Evolutionary conservation across 2,329 filamentous ascomycete species (phyloP).

Genomic region (Teratosphaeria epicoccoides): DNA sequence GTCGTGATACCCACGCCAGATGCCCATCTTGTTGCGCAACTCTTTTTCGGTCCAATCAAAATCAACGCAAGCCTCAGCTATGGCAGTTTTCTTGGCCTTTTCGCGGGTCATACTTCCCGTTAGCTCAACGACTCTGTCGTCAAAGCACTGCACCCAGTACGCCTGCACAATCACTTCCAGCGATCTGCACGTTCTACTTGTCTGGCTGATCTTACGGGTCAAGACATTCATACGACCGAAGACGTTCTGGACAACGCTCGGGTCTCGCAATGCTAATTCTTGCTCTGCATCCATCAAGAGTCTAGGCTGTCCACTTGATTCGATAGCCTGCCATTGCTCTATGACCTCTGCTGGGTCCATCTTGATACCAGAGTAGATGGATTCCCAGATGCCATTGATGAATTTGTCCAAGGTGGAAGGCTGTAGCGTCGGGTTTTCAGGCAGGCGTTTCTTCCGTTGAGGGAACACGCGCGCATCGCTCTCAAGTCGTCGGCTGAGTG

Average conservation of each 20-base stretch:
- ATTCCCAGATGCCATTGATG: constrained; percentile 41
- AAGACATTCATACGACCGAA: constrained; percentile 36
- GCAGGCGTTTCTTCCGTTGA: constrained; percentile 20
- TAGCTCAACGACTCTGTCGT: constrained; percentile 37
- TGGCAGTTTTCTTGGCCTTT: constrained; percentile 42
- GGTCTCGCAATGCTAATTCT: constrained; percentile 11
- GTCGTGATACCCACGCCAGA: constrained; percentile 50
- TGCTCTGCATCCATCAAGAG: constrained; percentile 15
- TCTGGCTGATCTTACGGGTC: constrained; percentile 36
- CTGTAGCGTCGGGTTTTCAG: constrained; percentile 33
- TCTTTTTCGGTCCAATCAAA: constrained; percentile 50
- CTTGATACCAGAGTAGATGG: constrained; percentile 34
- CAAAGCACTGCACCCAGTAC: constrained; percentile 46
- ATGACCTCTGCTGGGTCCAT: constrained; percentile 30
- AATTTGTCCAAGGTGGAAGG: constrained; percentile 40
- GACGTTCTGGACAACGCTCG: constrained; percentile 14
- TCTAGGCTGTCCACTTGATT: constrained; percentile 19
- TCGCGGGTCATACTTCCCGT: constrained; percentile 21
- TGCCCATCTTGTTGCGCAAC: constrained; percentile 41
- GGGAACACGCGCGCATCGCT: constrained; percentile 11
- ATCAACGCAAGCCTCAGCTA: constrained; percentile 44
- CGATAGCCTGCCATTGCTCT: constrained; percentile 25
- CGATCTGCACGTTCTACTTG: constrained; percentile 45
- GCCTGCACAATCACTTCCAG: constrained; percentile 50
- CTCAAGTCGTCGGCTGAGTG: constrained; percentile 11